Evolutionary conservation across 2,329 filamentous ascomycete species (phyloP).

Genomic region (Nemania diffusa): DNA sequence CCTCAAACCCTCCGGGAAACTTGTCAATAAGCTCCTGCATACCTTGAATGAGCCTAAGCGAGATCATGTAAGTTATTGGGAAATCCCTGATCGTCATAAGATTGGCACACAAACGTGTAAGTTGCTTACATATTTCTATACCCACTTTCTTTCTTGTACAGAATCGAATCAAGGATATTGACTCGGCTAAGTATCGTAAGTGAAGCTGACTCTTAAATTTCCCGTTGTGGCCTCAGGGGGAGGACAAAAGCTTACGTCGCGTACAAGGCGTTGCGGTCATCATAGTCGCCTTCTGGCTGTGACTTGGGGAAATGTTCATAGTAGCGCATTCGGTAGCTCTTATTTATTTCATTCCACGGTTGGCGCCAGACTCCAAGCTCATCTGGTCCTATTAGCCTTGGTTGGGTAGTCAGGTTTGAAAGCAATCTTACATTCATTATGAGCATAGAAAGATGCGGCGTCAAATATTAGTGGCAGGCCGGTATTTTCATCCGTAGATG

Average conservation of each 20-base stretch:
- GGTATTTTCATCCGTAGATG: slow-evolving; percentile 47
- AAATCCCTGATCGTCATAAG: neutral
- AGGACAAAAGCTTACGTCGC: slow-evolving; percentile 2
- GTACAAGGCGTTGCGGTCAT: slow-evolving; percentile 18
- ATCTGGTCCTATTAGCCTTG: slow-evolving; percentile 4
- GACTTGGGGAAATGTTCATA: neutral
- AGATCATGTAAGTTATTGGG: neutral
- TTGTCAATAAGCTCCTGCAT: neutral
- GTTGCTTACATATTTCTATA: neutral
- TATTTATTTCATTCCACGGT: neutral
- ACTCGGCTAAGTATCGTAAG: neutral
- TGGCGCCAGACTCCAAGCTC: slow-evolving; percentile 11
- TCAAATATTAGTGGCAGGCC: slow-evolving; percentile 44
- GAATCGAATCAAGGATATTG: neutral
- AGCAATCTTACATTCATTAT: neutral
- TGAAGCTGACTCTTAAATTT: neutral
- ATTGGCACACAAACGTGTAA: neutral
- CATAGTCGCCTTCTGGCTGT: slow-evolving; percentile 6
- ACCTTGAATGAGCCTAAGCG: neutral
- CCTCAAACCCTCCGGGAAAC: neutral
- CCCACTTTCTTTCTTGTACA: neutral
- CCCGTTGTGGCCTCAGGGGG: neutral
- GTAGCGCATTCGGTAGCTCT: neutral
- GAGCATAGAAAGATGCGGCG: neutral
- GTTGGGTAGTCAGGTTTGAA: neutral